Conservation (phyloP, 768 basidiomycete species). For the Kwoniella botswanensis region DNA sequence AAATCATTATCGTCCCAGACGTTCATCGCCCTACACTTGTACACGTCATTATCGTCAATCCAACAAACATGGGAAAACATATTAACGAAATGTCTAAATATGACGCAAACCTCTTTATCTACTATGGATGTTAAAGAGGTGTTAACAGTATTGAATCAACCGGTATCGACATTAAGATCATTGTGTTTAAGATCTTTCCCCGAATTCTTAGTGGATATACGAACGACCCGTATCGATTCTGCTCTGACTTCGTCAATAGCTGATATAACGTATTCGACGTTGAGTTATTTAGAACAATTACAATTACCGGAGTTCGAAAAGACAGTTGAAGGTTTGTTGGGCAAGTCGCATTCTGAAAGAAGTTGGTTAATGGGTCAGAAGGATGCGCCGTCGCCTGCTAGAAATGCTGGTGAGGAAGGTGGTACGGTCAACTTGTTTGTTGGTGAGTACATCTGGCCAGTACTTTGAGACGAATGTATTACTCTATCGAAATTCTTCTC, state of each 20-base stretch:
- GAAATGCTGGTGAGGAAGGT: slow-evolving; percentile 44
- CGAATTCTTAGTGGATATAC: slow-evolving; percentile 54
- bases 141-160: slow-evolving; percentile 12
- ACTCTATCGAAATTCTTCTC: too few relatives aligned
- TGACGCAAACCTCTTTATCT: slow-evolving; percentile 30
- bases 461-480: too few relatives aligned
- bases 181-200: slow-evolving; percentile 52
- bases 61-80: slow-evolving; percentile 43
- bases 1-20: slow-evolving; percentile 44
- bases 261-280: slow-evolving; percentile 50
- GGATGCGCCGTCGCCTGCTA: slow-evolving; percentile 40
- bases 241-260: slow-evolving; percentile 30
- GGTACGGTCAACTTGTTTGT: slow-evolving; percentile 52
- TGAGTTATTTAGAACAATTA: slow-evolving; percentile 52
- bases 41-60: slow-evolving; percentile 34
- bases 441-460: slow-evolving; percentile 26
- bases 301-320: slow-evolving; percentile 45
- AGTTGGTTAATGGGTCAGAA: slow-evolving; percentile 58
- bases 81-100: slow-evolving; percentile 35
- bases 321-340: slow-evolving; percentile 43
- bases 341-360: slow-evolving; percentile 48
- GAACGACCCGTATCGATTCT: slow-evolving; percentile 23
- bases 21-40: slow-evolving; percentile 54
- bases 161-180: slow-evolving; percentile 33
- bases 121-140: slow-evolving; percentile 25